Conservation (phyloP, 257 asterid species). For the Pogostemon cablin region DNA sequence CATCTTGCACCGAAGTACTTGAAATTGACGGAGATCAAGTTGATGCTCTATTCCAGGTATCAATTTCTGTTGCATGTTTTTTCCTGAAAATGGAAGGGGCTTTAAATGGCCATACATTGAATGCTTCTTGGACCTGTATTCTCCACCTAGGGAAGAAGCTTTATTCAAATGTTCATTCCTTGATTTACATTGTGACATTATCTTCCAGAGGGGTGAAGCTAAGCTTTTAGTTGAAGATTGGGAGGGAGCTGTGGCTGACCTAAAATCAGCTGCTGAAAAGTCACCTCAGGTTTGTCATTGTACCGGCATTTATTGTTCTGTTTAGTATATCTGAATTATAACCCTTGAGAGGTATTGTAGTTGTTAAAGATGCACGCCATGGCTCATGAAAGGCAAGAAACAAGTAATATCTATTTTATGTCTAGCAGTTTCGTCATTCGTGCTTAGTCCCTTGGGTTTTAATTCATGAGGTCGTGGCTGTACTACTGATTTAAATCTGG, state of each 20-base stretch:
- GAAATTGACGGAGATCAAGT: constrained; percentile 74
- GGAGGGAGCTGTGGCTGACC: constrained; percentile 94
- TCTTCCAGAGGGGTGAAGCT: constrained; percentile 86
- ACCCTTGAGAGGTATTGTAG: constrained; percentile 11
- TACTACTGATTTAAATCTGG: not conserved
- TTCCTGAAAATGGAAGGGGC: constrained; percentile 1
- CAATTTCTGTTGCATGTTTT: not conserved
- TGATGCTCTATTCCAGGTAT: constrained; percentile 92
- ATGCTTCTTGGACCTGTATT: not conserved
- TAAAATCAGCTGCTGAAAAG: constrained; percentile 87
- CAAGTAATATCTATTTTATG: not conserved
- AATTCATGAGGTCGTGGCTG: not conserved
- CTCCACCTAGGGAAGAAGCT: not conserved
- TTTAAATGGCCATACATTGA: not conserved
- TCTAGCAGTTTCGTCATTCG: not conserved
- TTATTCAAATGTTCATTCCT: not conserved
- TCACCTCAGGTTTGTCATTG: constrained; percentile 75
- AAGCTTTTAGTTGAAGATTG: constrained; percentile 87
- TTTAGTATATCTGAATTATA: not conserved
- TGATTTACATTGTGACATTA: constrained; percentile 19
- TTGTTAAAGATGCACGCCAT: not conserved
- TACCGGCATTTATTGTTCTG: not conserved
- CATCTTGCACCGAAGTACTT: constrained; percentile 81
- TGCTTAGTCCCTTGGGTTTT: not conserved
- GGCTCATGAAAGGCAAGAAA: not conserved